Evolutionary conservation across 352 stramenopile genomes (phyloP).

Genomic region (Phytophthora foliorum): DNA sequence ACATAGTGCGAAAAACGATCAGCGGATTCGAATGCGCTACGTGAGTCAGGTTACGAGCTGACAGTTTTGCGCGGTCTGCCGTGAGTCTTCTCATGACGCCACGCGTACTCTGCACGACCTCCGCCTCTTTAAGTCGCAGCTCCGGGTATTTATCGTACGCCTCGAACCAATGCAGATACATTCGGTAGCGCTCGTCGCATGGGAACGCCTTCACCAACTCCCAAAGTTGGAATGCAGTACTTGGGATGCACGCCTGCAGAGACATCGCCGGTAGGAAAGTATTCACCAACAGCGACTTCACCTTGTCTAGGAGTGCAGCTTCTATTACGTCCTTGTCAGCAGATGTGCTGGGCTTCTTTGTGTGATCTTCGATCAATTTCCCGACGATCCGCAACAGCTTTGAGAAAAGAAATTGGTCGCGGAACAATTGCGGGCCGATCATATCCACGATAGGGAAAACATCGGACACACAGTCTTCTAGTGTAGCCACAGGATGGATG

Average conservation of each 20-base stretch:
- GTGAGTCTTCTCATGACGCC: conserved; percentile 86
- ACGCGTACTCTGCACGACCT: conserved; percentile 76
- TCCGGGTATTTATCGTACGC: conserved; percentile 65
- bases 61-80: conserved; percentile 82
- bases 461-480: conserved; percentile 56
- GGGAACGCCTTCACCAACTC: conserved; percentile 82
- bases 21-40: conserved; percentile 94
- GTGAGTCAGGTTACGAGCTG: conserved; percentile 83
- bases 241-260: conserved; percentile 80
- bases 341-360: conserved; percentile 27
- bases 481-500: conserved; percentile 45
- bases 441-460: conserved; percentile 73
- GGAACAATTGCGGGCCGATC: conserved; percentile 72
- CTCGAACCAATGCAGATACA: conserved; percentile 86
- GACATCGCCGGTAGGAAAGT: conserved; percentile 83
- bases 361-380: conserved; percentile 59
- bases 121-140: conserved; percentile 74
- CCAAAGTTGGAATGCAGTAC: conserved; percentile 83
- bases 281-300: conserved; percentile 67
- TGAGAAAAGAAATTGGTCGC: conserved; percentile 77
- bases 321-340: conserved; percentile 25
- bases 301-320: conserved; percentile 32
- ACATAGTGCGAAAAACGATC: conserved; percentile 95
- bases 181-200: conserved; percentile 81
- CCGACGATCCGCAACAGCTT: conserved; percentile 77